Evolutionary conservation across 768 basidiomycete species (phyloP), one percentile per base, ranked within the genome.

Genomic region (Mycena chlorophos): DNA sequence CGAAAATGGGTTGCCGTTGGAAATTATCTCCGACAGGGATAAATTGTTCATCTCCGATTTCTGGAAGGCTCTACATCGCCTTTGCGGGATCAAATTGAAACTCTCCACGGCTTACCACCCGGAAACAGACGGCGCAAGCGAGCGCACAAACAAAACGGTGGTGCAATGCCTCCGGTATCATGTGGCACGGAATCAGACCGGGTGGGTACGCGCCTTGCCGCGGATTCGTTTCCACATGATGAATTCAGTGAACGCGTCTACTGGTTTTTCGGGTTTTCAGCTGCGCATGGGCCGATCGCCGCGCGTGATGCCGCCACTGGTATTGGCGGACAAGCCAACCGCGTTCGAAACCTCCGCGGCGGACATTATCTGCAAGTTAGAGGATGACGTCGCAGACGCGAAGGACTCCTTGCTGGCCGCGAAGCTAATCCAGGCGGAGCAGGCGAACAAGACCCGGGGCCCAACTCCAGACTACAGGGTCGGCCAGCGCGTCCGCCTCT

Each of bases 61-160:
- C 52, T 77, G 73, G 73, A 48, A 26, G 19, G 42, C 52, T 1
- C 54, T 71, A 6, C 49, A 61, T 27, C 25, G 30, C 12, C 28
- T 65, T 1, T 57, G 68, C 1, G 67, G 70, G 1, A 54, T 65
- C 14, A 64, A 69, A 25, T 43, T 71, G 0, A 60, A 62, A 8
- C 61, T 75, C 53, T 73, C 72, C 0, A 68, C 70, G 0, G 49
- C 71, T 0, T 74, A 65, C 45, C 74, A 75, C 25, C 72, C 71
- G 0, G 65, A 76, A 42, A 73, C 69, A 0, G 68, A 76, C 34
- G 66, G 71, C 0, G 23, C 63, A 0, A 70, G 63, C 20, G 65
- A 75, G 58, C 52, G 57, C 0, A 63, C 65, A 1, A 71, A 71
- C 39, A 63, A 67, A 25, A 68, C 66, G 0, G 45, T 70, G 2